Evolutionary conservation across 2,329 filamentous ascomycete genomes (phyloP), one percentile per base, ranked within the genome.

Genomic region (Macrophomina pseudophaseolina): DNA sequence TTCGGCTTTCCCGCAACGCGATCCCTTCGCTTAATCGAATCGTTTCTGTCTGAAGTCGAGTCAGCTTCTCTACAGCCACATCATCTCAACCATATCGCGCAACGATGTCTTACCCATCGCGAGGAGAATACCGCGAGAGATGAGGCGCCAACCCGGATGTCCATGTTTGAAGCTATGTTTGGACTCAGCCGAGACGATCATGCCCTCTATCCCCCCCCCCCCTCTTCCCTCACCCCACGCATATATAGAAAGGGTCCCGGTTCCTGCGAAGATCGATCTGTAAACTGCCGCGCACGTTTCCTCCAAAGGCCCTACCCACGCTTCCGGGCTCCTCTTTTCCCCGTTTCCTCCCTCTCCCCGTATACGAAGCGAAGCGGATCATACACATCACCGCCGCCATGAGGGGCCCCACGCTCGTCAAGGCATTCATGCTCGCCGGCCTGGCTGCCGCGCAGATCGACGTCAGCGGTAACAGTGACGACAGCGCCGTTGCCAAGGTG

Each of bases 161-260:
- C 5, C 42, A 16, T 44, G 48, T 51, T 51, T 51, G 48, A 51
- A 11, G 48, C 48, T 51, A 51, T 51, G 48, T 51, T 30, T 51
- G 48, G 48, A 12, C 18, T 51, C 48, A 9, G 8, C 8, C 7
- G 48, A 23, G 48, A 30, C 18, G 48, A 30, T 51, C 48, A 51
- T 51, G 48, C 48, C 48, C 44, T 44, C 40, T 44, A 5, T 5
- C 16, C 12, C 42, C 1, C 9, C 18, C 48, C 23, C 48, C 14
- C 9, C 18, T 30, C 48, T 4, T 8, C 48, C 18, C 48, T 30
- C 9, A 8, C 30, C 23, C 18, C 23, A 51, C n/a, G 18, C 18
- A 1, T 51, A 51, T 30, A 51, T 51, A 51, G 23, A 30, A 28
- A 51, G 48, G 18, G 48, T 38, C 16, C 18, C 18, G 48, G 23